phyloP scores from a whole-genome alignment of 306 rosid species.

The Psophocarpus tetragonolobus region DNA sequence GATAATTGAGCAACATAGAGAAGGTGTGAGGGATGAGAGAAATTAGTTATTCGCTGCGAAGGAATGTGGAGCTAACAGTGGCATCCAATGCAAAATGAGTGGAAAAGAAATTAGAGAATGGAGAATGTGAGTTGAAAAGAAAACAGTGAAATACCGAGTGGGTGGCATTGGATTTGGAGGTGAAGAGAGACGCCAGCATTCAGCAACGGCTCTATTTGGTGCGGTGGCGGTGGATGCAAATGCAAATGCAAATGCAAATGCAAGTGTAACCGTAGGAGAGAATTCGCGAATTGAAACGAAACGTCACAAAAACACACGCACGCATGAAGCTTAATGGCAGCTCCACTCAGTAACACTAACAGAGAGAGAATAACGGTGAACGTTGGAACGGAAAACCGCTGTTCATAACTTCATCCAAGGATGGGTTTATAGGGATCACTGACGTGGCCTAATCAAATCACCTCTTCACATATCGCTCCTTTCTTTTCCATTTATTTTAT shows the following conservation, averaged over 20 bases:
- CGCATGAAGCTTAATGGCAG: background rate
- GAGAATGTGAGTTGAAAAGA: conserved; percentile 10
- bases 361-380: conserved; percentile 6
- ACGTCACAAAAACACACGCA: background rate
- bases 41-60: background rate
- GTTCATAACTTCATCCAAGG: background rate
- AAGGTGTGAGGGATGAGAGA: background rate
- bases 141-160: background rate
- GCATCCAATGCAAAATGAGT: conserved; percentile 26
- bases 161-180: conserved; percentile 22
- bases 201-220: conserved; percentile 41
- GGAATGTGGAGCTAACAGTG: background rate
- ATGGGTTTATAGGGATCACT: background rate
- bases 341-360: background rate
- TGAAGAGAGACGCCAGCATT: background rate
- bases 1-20: background rate
- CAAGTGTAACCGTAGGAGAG: conserved; percentile 8
- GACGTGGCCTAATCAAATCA: conserved; percentile 29
- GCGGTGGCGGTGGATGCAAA: background rate
- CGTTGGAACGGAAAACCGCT: conserved; percentile 31
- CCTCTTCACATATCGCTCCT: background rate
- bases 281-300: too few relatives aligned
- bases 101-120: too few relatives aligned
- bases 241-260: too few relatives aligned
- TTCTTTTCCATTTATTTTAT: too few relatives aligned